Conservation (phyloP, 495 filamentous ascomycete genomes). For the Aspergillus asperescens region DNA sequence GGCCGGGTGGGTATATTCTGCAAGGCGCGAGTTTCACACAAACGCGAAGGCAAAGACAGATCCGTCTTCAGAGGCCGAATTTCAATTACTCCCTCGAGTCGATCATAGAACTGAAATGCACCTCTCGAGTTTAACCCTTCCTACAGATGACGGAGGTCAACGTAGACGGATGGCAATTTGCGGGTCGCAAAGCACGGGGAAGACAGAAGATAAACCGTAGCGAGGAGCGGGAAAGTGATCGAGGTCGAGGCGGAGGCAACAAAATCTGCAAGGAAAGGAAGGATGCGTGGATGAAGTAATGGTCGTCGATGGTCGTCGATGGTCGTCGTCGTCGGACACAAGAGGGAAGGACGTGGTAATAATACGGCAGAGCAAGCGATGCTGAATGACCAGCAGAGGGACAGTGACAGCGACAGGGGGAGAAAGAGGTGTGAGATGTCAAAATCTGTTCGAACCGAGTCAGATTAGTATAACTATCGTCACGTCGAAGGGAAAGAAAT, state of each 20-base stretch:
- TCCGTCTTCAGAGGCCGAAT: background rate
- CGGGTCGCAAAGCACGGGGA: background rate
- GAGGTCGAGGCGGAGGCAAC: background rate
- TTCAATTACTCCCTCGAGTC: background rate
- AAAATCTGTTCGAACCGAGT: background rate
- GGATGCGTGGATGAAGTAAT: constrained; percentile 1
- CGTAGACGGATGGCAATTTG: background rate
- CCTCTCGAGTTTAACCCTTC: background rate
- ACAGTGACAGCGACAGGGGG: background rate
- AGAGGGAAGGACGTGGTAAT: constrained; percentile 15
- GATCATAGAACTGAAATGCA: background rate
- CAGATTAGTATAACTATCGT: background rate
- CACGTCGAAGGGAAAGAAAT: constrained; percentile 1
- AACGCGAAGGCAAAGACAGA: background rate
- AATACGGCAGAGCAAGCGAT: constrained; percentile 9
- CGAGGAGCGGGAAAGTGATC: background rate
- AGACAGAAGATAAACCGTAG: background rate
- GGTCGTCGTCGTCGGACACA: constrained; percentile 6
- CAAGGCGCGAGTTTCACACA: background rate
- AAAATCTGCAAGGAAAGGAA: background rate
- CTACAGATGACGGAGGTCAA: background rate
- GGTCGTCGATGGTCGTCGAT: background rate
- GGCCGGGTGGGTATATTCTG: background rate
- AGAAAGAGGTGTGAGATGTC: constrained; percentile 3
- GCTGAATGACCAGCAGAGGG: background rate